Evolutionary conservation across 116 monocot species (phyloP).

Genomic region (Zostera marina): DNA sequence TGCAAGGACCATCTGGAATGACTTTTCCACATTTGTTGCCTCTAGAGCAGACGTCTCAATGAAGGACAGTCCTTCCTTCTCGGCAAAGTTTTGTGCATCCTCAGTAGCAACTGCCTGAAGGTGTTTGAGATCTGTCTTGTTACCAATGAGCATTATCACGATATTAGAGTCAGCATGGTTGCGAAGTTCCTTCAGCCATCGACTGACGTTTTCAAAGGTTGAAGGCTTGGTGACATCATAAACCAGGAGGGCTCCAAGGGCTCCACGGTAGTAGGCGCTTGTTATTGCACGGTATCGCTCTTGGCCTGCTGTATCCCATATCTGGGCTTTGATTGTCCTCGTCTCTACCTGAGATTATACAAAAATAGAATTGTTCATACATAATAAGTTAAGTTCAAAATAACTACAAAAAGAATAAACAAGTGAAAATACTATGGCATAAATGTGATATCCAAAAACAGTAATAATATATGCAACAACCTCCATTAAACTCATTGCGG

Average conservation of each 20-base stretch:
- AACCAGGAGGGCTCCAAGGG: conserved; percentile 43
- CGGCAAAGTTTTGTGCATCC: conserved; percentile 34
- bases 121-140: conserved; percentile 36
- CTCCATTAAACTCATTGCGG: too few species aligned
- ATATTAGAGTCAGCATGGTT: conserved; percentile 47
- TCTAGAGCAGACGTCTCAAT: conserved; percentile 56
- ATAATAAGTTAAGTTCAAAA: neutral
- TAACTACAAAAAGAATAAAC: neutral
- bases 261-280: conserved; percentile 68
- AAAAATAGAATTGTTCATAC: neutral
- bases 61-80: conserved; percentile 48
- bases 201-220: conserved; percentile 44
- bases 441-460: neutral
- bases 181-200: conserved; percentile 68
- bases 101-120: conserved; percentile 26
- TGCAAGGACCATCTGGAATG: conserved; percentile 25
- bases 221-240: conserved; percentile 44
- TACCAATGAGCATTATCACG: conserved; percentile 51
- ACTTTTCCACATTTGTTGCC: conserved; percentile 50
- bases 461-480: too few species aligned
- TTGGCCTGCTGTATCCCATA: conserved; percentile 78
- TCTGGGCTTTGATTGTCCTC: conserved; percentile 49
- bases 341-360: conserved; percentile 29
- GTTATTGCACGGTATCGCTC: conserved; percentile 68
- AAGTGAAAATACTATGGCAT: neutral